Percentiles rank a stretch among this genome's conserved stretches.
These are phyloP conservation scores for Ascochyta viciae-villosae DNA, from an alignment of 2,329 filamentous ascomycete genomes.

Conservation along the genomic window DNA sequence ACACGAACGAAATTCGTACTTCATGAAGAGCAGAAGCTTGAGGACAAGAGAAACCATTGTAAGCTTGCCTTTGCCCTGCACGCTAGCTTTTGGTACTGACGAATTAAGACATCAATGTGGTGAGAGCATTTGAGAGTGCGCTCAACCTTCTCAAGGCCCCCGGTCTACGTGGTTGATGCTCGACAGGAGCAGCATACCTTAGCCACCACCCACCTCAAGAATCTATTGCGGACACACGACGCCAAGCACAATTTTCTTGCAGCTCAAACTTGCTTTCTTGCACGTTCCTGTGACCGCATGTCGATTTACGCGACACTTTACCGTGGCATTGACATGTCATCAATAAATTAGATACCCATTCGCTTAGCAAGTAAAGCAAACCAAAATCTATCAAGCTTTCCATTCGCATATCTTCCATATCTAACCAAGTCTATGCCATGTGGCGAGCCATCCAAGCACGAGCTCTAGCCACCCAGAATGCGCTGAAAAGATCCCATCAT, in stretches of 20 bases:
- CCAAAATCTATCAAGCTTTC: neutral
- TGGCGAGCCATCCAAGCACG: conserved; percentile 18
- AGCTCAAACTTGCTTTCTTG: neutral
- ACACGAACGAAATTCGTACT: conserved; percentile 81
- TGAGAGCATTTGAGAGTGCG: conserved; percentile 58
- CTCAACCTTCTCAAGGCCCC: conserved; percentile 51
- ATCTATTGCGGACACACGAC: neutral
- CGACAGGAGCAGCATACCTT: conserved; percentile 35
- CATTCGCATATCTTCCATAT: conserved; percentile 5
- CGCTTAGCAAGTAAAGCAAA: neutral
- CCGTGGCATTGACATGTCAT: neutral
- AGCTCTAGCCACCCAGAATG: conserved; percentile 27
- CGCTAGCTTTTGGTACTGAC: neutral
- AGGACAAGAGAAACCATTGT: conserved; percentile 83
- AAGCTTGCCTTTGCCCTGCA: conserved; percentile 45
- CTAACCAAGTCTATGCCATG: conserved; percentile 34
- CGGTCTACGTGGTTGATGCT: conserved; percentile 36
- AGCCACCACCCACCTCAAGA: conserved; percentile 5
- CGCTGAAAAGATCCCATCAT: neutral
- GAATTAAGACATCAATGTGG: conserved; percentile 53
- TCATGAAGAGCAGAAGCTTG: conserved; percentile 73
- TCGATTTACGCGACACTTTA: neutral
- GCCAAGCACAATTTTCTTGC: neutral
- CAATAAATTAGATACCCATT: conserved; percentile 1
- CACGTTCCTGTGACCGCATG: neutral